Base-by-base conservation (phyloP, 306 rosid species). In the Trifolium repens region DNA sequence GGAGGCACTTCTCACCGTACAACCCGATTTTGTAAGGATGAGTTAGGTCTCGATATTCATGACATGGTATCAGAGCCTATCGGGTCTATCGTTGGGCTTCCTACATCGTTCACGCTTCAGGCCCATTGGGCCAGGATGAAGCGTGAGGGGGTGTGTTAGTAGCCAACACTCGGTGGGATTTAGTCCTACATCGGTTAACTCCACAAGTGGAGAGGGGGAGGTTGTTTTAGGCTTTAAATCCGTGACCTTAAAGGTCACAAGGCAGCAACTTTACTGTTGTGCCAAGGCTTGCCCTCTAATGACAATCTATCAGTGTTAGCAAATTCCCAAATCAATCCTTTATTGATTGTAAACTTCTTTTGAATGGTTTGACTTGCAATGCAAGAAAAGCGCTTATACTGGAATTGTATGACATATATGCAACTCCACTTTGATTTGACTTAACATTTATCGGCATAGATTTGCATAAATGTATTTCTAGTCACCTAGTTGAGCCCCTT, bases 381-480 rank as follows among this genome's bases (percentile, higher is more conserved):
- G n/a, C 55, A 64, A 77, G 60, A 52, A 59, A 49, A 40, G 75
- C 37, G 32, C 15, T 47, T 59, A 26, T 26, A 35, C 32, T n/a
- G 44, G 19, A 55, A 78, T 58, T 78, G 35, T 55, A 34, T 68
- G 19, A 69, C 8, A 10, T 22, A 22, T 53, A 17, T 68, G 26
- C 44, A 39, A 30, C 46, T 63, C 42, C 37, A 30, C 52, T 62
- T 79, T 75, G 67, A 66, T 69, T 69, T 71, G 8, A 69, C 26
- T 54, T 42, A 24, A 17, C 40, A 57, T 59, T 44, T 67, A 17
- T 12, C n/a, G 43, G 76, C 63, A 24, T 43, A 64, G 52, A 52
- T 63, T 52, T 53, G 22, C 52, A 64, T 26, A 37, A 57, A 14
- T 68, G 30, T 69, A 58, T 46, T 44, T 54, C 26, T 5, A 59